Percentiles rank a stretch among this genome's conserved stretches.
Conservation (phyloP, 2,329 filamentous ascomycete genomes). For the Curvularia sp. region DNA sequence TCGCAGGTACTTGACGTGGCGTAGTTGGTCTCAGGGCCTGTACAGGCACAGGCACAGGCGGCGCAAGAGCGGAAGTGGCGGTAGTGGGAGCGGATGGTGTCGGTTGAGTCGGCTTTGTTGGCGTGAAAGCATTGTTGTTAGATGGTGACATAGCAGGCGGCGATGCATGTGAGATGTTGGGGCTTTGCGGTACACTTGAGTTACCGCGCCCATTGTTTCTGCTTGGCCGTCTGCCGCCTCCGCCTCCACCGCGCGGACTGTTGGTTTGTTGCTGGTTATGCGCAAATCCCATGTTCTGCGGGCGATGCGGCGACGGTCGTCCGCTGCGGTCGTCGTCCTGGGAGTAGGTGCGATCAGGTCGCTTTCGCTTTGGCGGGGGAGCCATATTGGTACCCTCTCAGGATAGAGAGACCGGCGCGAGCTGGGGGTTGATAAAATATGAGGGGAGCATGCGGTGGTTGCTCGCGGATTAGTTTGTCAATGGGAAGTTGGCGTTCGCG, state of each 20-base stretch:
- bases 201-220: conserved; percentile 39
- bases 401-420: conserved; percentile 36
- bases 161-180: conserved; percentile 37
- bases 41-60: conserved; percentile 19
- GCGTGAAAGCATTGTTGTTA: conserved; percentile 24
- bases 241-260: conserved; percentile 40
- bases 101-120: conserved; percentile 27
- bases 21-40: conserved; percentile 46
- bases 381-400: conserved; percentile 54
- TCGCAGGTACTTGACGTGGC: conserved; percentile 57
- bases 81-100: conserved; percentile 24
- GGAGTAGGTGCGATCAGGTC: conserved; percentile 55
- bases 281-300: conserved; percentile 59
- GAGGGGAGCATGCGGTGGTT: conserved; percentile 41
- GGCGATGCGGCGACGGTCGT: conserved; percentile 60
- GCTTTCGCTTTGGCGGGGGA: conserved; percentile 64
- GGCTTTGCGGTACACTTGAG: conserved; percentile 42
- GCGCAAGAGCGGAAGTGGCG: conserved; percentile 3
- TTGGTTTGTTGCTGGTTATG: conserved; percentile 52
- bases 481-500: background rate
- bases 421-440: conserved; percentile 27
- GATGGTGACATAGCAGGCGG: conserved; percentile 45
- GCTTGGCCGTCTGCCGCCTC: conserved; percentile 39
- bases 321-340: conserved; percentile 52
- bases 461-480: conserved; percentile 18